These are phyloP conservation scores for Colletotrichum agaves DNA, from an alignment of 2,329 filamentous ascomycete genomes.

Conservation along the genomic window DNA sequence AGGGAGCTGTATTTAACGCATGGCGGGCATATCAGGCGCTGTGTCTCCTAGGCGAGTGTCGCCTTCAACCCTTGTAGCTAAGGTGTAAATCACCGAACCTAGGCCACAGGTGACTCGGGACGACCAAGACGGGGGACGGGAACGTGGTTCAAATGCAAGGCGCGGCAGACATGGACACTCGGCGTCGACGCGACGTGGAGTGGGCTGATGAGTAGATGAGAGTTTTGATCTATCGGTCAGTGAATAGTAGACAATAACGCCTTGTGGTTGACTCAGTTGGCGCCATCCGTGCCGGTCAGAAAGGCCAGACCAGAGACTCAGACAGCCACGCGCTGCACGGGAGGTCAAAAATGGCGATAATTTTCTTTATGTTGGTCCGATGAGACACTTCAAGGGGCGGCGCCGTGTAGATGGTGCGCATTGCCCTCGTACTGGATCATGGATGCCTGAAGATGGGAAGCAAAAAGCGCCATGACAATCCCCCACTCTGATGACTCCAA, in stretches of 20 bases:
- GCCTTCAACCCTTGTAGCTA: neutral
- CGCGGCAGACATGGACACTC: neutral
- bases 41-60: neutral
- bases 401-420: neutral
- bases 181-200: constrained; percentile 8
- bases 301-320: constrained; percentile 1
- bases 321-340: constrained; percentile 10
- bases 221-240: neutral
- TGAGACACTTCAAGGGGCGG: constrained; percentile 14
- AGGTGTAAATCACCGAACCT: constrained; percentile 19
- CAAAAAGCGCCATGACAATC: constrained; percentile 1
- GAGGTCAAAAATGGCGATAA: constrained; percentile 6
- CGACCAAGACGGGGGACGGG: constrained; percentile 17
- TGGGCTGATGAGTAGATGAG: constrained; percentile 1
- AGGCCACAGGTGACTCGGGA: neutral
- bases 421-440: neutral
- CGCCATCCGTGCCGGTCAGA: neutral
- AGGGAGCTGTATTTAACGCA: neutral
- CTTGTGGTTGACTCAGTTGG: neutral
- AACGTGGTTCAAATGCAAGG: neutral
- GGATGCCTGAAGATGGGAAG: constrained; percentile 6
- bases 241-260: neutral
- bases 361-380: constrained; percentile 18
- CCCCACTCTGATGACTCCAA: constrained; percentile 2
- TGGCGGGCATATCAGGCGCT: neutral